Evolutionary conservation across 1,284 basidiomycete genomes (phyloP), one percentile per base, ranked within the genome.

Genomic region (Rhizopogon parksii): DNA sequence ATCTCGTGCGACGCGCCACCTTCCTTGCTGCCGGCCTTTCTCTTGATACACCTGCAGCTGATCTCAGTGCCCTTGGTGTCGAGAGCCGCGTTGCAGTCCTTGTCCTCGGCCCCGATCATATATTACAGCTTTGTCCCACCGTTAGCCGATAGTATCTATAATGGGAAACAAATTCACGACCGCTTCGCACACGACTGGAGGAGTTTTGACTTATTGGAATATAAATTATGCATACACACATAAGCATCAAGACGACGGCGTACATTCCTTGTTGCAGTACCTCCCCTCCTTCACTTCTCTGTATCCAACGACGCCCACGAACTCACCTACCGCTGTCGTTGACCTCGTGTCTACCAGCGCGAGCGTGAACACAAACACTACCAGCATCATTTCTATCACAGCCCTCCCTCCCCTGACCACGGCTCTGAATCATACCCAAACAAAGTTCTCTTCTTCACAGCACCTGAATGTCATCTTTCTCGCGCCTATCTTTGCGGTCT

Each of bases 11-110:
- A 36, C 78, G 84, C 4, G 81, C 83, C 4, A 85, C 84, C 0
- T 87, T 83, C 58, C 75, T 87, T 54, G 85, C 84, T 24, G 84
- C 84, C 14, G 84, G 85, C 11, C 76, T 86, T 39, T 59, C 72
- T 0, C 71, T 86, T 43, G 82, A 85, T 60, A 68, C 69, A 1
- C 84, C 83, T 0, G 62, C 73, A 36, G 78, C 80, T 52, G 85
- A 86, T 58, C 71, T 85, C 19, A 83, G 80, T 54, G 84, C 84
- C 2, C 71, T 84, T 48, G 73, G 79, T 40, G 83, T 86, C 6
- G 84, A 87, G 64, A 80, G 77, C 36, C 72, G 81, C 30, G 69
- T 82, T 6, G 60, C 60, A 21, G 53, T 69, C 39, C 61, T 76
- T 50, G 59, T 70, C 12, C 69, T 74, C 1, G 67, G 65, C n/a